Conservation (phyloP, 345 rosid species). For the Salix arbutifolia region DNA sequence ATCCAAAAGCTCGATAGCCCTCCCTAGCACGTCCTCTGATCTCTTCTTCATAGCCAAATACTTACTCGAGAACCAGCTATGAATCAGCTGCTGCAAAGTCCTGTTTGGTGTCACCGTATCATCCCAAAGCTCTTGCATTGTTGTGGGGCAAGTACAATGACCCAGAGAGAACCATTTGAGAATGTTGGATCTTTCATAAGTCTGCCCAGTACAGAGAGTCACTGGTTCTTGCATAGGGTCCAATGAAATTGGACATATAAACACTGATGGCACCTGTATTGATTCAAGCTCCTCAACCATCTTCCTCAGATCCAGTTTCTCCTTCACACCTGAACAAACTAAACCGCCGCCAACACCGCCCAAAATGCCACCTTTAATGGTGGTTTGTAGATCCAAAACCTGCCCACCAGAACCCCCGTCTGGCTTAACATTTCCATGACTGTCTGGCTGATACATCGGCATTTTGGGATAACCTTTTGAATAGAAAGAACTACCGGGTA, state of each 20-base stretch:
- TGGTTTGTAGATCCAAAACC: constrained; percentile 58
- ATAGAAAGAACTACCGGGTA: neutral
- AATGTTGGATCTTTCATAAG: constrained; percentile 65
- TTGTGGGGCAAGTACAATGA: constrained; percentile 65
- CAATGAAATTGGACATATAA: constrained; percentile 70
- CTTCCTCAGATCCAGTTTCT: constrained; percentile 58
- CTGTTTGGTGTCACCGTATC: constrained; percentile 55
- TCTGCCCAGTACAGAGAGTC: constrained; percentile 74
- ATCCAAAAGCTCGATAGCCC: constrained; percentile 50
- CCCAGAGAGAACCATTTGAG: constrained; percentile 66
- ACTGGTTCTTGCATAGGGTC: constrained; percentile 79
- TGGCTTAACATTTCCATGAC: constrained; percentile 22
- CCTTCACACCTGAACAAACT: constrained; percentile 22
- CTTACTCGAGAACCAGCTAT: constrained; percentile 62
- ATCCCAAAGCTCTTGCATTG: constrained; percentile 81
- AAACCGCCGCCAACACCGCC: constrained; percentile 43
- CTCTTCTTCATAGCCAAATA: constrained; percentile 57
- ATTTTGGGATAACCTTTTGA: constrained; percentile 22
- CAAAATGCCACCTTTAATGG: constrained; percentile 61
- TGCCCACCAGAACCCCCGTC: constrained; percentile 43
- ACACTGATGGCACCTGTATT: constrained; percentile 55
- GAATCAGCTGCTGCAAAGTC: constrained; percentile 57
- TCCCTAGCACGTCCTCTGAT: constrained; percentile 60
- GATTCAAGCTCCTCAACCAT: constrained; percentile 60
- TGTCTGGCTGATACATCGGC: constrained; percentile 55